phyloP scores from a whole-genome alignment of 305 asterid species.

The Withania somnifera region DNA sequence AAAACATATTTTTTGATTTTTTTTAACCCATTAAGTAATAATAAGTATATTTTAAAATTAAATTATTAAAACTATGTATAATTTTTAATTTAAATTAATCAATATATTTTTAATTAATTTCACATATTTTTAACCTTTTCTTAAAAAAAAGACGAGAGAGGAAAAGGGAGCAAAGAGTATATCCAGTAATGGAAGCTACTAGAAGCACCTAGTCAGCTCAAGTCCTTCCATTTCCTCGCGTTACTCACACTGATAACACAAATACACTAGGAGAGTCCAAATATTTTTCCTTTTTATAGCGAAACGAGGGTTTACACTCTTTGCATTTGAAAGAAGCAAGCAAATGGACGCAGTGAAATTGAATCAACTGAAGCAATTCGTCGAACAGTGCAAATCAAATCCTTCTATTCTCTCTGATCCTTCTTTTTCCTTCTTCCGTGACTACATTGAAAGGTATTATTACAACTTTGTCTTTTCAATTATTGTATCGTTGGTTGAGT shows the following conservation, averaged over 20 bases:
- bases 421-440: slow-evolving; percentile 66
- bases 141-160: too few relatives aligned
- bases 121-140: too few relatives aligned
- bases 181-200: slow-evolving; percentile 13
- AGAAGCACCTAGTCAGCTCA: slow-evolving; percentile 3
- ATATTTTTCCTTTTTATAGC: too few relatives aligned
- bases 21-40: too few relatives aligned
- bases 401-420: slow-evolving; percentile 62
- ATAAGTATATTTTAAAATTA: too few relatives aligned
- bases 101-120: too few relatives aligned
- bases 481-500: neutral
- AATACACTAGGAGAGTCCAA: too few relatives aligned
- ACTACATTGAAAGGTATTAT: slow-evolving; percentile 79
- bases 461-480: too few relatives aligned
- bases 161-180: neutral
- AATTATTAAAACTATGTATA: too few relatives aligned
- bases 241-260: neutral
- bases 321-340: neutral
- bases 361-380: slow-evolving; percentile 49
- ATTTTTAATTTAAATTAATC: too few relatives aligned
- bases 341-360: slow-evolving; percentile 61
- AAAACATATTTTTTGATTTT: too few relatives aligned
- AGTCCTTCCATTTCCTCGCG: neutral
- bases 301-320: neutral
- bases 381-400: slow-evolving; percentile 48